These are phyloP conservation scores for Abrus pulchellus DNA, from an alignment of 306 rosid genomes.

Conservation along the genomic window DNA sequence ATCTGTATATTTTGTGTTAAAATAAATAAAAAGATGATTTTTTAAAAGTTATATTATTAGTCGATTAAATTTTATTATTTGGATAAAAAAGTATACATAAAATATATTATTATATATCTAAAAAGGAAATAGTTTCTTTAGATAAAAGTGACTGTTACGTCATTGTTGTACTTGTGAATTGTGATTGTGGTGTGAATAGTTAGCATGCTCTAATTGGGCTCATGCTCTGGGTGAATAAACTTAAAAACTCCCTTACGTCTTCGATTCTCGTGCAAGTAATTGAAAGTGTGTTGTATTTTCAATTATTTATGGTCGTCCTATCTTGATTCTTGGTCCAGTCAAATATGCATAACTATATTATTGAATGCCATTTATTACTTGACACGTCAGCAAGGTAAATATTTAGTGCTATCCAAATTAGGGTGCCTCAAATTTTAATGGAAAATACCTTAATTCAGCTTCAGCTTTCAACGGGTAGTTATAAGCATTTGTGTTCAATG, in stretches of 20 bases:
- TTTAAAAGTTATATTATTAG: too few relatives aligned
- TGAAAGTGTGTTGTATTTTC: not conserved
- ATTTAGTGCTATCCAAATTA: not conserved
- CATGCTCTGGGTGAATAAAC: not conserved
- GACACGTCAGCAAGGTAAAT: not conserved
- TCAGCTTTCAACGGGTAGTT: not conserved
- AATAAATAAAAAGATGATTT: too few relatives aligned
- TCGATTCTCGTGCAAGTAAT: not conserved
- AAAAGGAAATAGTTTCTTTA: too few relatives aligned
- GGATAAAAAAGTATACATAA: too few relatives aligned
- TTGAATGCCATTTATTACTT: conserved; percentile 4
- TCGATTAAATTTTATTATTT: too few relatives aligned
- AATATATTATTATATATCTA: too few relatives aligned
- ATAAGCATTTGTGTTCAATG: too few relatives aligned
- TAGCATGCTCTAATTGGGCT: too few relatives aligned
- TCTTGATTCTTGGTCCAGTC: not conserved
- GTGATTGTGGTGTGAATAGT: too few relatives aligned
- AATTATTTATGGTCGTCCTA: not conserved
- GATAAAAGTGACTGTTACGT: too few relatives aligned
- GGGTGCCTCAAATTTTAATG: not conserved
- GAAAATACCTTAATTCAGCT: not conserved
- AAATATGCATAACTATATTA: not conserved
- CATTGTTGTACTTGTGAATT: too few relatives aligned
- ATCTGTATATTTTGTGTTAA: too few relatives aligned
- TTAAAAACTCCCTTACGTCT: not conserved